Conservation (phyloP, 2,329 filamentous ascomycete species). For the Aureobasidium melanogenum region DNA sequence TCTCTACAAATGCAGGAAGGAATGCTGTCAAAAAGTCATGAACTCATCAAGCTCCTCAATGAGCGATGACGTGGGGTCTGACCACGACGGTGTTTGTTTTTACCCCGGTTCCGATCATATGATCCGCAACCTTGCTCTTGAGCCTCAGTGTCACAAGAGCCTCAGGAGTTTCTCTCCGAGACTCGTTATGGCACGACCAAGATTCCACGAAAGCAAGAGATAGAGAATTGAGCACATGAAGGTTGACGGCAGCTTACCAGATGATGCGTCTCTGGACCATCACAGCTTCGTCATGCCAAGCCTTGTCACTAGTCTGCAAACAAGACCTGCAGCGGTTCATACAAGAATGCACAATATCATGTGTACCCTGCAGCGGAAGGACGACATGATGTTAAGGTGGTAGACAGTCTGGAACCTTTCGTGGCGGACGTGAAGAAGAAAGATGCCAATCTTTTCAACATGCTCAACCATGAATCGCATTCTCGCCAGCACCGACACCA, state of each 20-base stretch:
- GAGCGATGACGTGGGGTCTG: neutral
- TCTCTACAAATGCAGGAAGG: neutral
- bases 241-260: neutral
- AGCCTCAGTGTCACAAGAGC: neutral
- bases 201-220: neutral
- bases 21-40: constrained; percentile 5
- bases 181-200: neutral
- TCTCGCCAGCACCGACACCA: no score
- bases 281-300: neutral
- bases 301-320: neutral
- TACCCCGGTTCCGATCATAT: neutral
- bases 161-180: neutral
- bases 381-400: neutral
- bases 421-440: no score
- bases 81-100: constrained; percentile 1
- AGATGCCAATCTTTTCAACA: no score
- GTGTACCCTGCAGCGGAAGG: neutral
- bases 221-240: neutral
- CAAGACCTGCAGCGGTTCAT: neutral
- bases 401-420: neutral
- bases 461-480: no score
- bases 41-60: neutral
- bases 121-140: neutral
- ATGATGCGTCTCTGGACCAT: neutral
- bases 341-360: neutral